Evolutionary conservation across 2,329 filamentous ascomycete species (phyloP).

Genomic region (Xylaria sp.): DNA sequence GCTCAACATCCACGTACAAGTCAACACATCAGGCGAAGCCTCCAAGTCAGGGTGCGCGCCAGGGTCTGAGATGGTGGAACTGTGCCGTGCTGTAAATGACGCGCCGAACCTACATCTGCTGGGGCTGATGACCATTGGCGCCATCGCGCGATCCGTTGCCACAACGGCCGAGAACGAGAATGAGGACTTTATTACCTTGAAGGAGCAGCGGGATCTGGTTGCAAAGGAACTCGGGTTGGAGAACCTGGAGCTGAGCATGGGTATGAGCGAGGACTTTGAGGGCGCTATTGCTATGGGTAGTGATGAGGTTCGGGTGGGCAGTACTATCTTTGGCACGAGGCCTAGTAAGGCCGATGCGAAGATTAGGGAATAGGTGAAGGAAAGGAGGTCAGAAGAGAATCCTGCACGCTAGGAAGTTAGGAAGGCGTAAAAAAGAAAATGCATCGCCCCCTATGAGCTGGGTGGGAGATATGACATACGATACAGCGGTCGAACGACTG

Average conservation of each 20-base stretch:
- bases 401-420: too few relatives aligned
- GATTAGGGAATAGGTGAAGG: slow-evolving; percentile 55
- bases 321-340: slow-evolving; percentile 89
- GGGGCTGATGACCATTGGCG: slow-evolving; percentile 97
- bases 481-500: background rate
- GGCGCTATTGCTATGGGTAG: slow-evolving; percentile 85
- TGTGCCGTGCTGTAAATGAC: slow-evolving; percentile 75
- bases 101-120: slow-evolving; percentile 75
- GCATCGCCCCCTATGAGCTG: background rate
- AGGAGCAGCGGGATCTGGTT: slow-evolving; percentile 76
- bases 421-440: too few relatives aligned
- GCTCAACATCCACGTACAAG: slow-evolving; percentile 85
- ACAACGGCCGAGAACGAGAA: slow-evolving; percentile 83
- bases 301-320: slow-evolving; percentile 89
- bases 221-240: slow-evolving; percentile 67
- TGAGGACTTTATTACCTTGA: slow-evolving; percentile 82
- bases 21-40: slow-evolving; percentile 92
- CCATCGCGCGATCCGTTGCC: slow-evolving; percentile 84
- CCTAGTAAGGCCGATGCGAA: slow-evolving; percentile 83
- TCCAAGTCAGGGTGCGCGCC: slow-evolving; percentile 86
- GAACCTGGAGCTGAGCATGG: slow-evolving; percentile 89
- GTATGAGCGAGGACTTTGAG: slow-evolving; percentile 97
- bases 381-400: background rate
- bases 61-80: slow-evolving; percentile 64
- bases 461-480: background rate